Evolutionary conservation across 2,329 filamentous ascomycete genomes (phyloP).

Genomic region (Pezicula carpinea): DNA sequence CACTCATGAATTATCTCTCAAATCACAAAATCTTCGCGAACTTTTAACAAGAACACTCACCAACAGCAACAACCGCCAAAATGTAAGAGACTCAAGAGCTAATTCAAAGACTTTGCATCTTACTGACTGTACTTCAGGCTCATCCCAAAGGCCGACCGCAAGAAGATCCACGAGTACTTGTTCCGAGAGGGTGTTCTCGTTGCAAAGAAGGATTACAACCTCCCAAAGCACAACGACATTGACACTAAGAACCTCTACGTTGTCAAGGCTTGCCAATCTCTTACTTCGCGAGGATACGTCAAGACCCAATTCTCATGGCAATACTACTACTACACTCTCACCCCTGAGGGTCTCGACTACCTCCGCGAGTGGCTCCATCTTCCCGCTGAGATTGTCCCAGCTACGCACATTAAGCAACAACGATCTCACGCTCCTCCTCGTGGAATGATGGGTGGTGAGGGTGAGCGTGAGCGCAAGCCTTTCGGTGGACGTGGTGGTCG

Average conservation of each 20-base stretch:
- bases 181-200: slow-evolving; percentile 92
- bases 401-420: slow-evolving; percentile 99
- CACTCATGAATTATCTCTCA: neutral
- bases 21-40: slow-evolving; percentile 6
- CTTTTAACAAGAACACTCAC: neutral
- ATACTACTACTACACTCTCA: slow-evolving; percentile 99
- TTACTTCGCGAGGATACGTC: slow-evolving; percentile 96
- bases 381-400: slow-evolving; percentile 97
- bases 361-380: slow-evolving; percentile 99
- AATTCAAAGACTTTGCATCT: neutral
- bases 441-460: slow-evolving; percentile 92
- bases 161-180: slow-evolving; percentile 99
- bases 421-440: slow-evolving; percentile 95
- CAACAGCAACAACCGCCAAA: slow-evolving; percentile 38
- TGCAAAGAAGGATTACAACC: slow-evolving; percentile 99
- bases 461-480: slow-evolving; percentile 73
- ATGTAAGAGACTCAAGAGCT: slow-evolving; percentile 29
- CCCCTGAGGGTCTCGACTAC: slow-evolving; percentile 99
- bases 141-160: slow-evolving; percentile 99
- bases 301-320: slow-evolving; percentile 99
- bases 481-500: slow-evolving; percentile 70
- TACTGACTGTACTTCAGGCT: slow-evolving; percentile 63
- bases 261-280: slow-evolving; percentile 98
- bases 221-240: slow-evolving; percentile 94
- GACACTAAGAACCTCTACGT: slow-evolving; percentile 99